Evolutionary conservation across 2,329 filamentous ascomycete genomes (phyloP).

Genomic region (Aspergillus brasiliensis): DNA sequence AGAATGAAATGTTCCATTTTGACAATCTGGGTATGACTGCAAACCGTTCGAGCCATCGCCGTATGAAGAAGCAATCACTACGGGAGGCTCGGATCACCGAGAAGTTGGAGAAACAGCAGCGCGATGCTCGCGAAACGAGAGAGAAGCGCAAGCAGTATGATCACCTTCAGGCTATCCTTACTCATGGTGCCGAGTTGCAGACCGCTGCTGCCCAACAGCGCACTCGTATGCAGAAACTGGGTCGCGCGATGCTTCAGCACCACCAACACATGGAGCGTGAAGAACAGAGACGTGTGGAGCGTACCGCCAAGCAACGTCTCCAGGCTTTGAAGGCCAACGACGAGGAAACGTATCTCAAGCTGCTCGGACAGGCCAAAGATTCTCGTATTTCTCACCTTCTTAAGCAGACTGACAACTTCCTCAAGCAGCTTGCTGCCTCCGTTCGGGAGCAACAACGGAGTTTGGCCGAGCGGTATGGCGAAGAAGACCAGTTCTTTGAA

Average conservation of each 20-base stretch:
- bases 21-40: conserved; percentile 97
- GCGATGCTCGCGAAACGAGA: conserved; percentile 89
- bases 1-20: conserved; percentile 89
- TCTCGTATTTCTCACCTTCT: conserved; percentile 97
- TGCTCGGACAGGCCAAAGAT: conserved; percentile 98
- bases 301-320: conserved; percentile 98
- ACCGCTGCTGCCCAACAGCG: conserved; percentile 68
- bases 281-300: conserved; percentile 96
- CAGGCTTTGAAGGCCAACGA: conserved; percentile 98
- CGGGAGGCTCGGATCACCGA: conserved; percentile 96
- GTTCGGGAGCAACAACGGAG: conserved; percentile 92
- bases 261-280: conserved; percentile 98
- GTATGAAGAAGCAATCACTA: conserved; percentile 95
- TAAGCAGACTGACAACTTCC: conserved; percentile 95
- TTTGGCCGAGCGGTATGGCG: conserved; percentile 75
- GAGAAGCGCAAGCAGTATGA: conserved; percentile 98
- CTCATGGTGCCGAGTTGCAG: conserved; percentile 76
- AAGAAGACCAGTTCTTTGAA: conserved; percentile 57
- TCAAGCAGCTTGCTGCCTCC: conserved; percentile 90
- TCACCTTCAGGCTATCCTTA: conserved; percentile 83
- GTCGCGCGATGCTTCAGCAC: conserved; percentile 82
- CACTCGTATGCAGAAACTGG: conserved; percentile 79
- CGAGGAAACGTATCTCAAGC: conserved; percentile 96
- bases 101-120: conserved; percentile 98
- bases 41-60: conserved; percentile 85